These are phyloP conservation scores for Xylaria nigripes DNA, from an alignment of 495 filamentous ascomycete species.

Conservation along the genomic window DNA sequence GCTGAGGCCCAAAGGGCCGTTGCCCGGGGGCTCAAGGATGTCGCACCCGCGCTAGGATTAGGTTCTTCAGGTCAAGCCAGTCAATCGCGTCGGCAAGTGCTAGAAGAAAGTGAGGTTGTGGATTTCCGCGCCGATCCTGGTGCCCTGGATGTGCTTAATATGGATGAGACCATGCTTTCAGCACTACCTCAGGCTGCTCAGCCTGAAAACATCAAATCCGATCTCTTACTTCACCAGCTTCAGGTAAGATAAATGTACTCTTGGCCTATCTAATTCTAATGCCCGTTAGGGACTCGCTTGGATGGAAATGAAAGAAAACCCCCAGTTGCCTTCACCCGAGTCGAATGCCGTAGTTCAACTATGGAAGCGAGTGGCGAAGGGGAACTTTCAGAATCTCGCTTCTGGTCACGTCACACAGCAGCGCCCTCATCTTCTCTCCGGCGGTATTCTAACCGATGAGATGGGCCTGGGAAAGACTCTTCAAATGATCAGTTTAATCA, in stretches of 20 bases:
- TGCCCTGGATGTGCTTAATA: conserved; percentile 57
- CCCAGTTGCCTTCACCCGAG: conserved; percentile 51
- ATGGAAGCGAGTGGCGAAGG: conserved; percentile 55
- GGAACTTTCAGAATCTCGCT: conserved; percentile 63
- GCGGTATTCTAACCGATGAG: conserved; percentile 84
- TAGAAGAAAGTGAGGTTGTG: conserved; percentile 60
- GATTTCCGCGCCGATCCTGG: conserved; percentile 49
- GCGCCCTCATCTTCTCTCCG: conserved; percentile 58
- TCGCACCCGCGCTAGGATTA: conserved; percentile 27
- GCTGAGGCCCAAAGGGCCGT: conserved; percentile 37
- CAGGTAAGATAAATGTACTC: conserved; percentile 28
- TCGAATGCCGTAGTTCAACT: conserved; percentile 65
- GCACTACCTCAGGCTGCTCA: conserved; percentile 67
- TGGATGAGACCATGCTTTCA: conserved; percentile 62
- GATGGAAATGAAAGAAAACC: conserved; percentile 71
- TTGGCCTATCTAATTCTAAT: conserved; percentile 8
- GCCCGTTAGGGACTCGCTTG: conserved; percentile 65
- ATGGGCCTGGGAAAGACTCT: conserved; percentile 95
- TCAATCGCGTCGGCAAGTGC: conserved; percentile 31
- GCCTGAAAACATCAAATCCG: conserved; percentile 53
- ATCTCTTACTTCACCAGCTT: conserved; percentile 74
- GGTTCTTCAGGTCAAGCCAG: conserved; percentile 7
- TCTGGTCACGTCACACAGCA: conserved; percentile 57
- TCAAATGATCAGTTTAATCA: conserved; percentile 74
- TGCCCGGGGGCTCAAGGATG: conserved; percentile 27